These are phyloP conservation scores for Oryza meyeriana DNA, from an alignment of 176 grass and related monocot genomes.

Conservation along the genomic window DNA sequence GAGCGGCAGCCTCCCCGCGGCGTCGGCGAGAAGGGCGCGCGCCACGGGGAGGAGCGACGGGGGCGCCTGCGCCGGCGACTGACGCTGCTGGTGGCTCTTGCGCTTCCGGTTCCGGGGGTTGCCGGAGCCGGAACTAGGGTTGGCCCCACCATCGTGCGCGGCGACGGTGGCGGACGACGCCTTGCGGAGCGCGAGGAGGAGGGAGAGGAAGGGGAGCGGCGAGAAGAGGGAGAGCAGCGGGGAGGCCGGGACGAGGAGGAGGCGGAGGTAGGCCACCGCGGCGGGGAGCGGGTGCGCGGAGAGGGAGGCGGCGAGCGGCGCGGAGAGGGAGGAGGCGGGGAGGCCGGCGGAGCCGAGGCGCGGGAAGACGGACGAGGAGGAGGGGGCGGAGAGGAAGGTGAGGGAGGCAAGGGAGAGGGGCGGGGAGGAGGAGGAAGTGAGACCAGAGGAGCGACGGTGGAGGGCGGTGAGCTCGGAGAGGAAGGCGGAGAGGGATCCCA, in stretches of 20 bases:
- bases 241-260: slow-evolving; percentile 44
- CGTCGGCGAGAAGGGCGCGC: slow-evolving; percentile 49
- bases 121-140: slow-evolving; percentile 19
- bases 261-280: slow-evolving; percentile 45
- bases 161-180: slow-evolving; percentile 5
- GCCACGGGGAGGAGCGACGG: slow-evolving; percentile 36
- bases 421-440: slow-evolving; percentile 5
- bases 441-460: slow-evolving; percentile 31
- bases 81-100: slow-evolving; percentile 12
- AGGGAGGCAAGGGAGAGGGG: slow-evolving; percentile 39
- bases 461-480: slow-evolving; percentile 55
- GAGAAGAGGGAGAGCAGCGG: slow-evolving; percentile 58
- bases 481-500: slow-evolving; percentile 38
- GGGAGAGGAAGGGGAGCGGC: slow-evolving; percentile 64
- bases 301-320: slow-evolving; percentile 33
- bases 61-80: not conserved
- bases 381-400: slow-evolving; percentile 33
- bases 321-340: slow-evolving; percentile 41
- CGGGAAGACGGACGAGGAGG: slow-evolving; percentile 29
- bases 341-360: slow-evolving; percentile 31
- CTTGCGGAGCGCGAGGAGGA: slow-evolving; percentile 69
- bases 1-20: slow-evolving; percentile 59
- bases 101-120: slow-evolving; percentile 41
- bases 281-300: slow-evolving; percentile 42
- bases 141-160: not conserved